Base-by-base conservation (phyloP, 1,139 yeast species). In the Yamadazyma epiphylla region DNA sequence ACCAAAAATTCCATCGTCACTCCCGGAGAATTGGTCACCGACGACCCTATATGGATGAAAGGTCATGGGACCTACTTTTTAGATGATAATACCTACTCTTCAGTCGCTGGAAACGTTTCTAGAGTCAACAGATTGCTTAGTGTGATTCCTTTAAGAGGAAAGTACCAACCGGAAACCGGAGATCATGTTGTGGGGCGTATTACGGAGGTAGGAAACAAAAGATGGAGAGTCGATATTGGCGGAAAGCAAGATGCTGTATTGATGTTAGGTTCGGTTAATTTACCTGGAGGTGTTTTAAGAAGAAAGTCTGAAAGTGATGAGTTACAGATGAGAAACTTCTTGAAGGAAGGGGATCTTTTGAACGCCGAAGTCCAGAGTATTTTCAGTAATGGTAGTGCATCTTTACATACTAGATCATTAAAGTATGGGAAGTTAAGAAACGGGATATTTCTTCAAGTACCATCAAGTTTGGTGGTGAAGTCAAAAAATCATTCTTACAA, bases 161-260 rank as follows among this genome's bases (percentile, higher is more conserved):
- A 95, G 39, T 89, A 88, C 49, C 74, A 77, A 25, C 96, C 98
- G 1, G 97, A 88, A 46, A 88, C 95, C 5, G 98, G 98, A 38
- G 98, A 94, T 53, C 97, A 94, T 55, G 74, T 94, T 12, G 80
- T 94, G 22, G 99, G 99, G 1, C 66, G 98, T 41, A 83, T 94
- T 46, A 83, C 94, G 2, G 98, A 91, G 48, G 97, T 91, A 5
- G 95, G 95, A 0, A 82, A 83, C 45, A 85, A 84, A 53, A 68
- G 97, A 45, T 94, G 99, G 98, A 88, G 84, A 52, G 97, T 94
- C 13, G 96, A 91, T 48, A 87, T 94, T 46, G 97, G 98, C 11
- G 86, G 87, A 13, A 82, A 80, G 46, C 96, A 87, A 49, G 94
- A 88, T 53, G 98, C 96, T 0, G 79, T 86, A 0, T 64, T 94